Percentiles rank a stretch among this genome's conserved stretches.
phyloP scores from a whole-genome alignment of 306 rosid species.

The Inga oerstediana region DNA sequence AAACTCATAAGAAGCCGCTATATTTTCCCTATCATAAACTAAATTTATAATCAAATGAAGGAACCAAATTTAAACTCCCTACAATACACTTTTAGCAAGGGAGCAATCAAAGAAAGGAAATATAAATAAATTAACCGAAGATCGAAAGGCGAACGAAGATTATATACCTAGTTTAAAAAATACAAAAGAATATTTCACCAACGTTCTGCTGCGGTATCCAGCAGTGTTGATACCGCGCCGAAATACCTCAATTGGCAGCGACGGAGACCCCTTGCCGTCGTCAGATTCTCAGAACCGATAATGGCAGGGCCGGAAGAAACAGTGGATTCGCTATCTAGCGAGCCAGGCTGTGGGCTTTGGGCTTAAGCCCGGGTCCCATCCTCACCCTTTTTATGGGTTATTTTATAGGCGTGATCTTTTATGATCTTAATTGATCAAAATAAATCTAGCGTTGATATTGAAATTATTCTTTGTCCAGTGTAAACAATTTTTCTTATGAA shows the following conservation, averaged over 20 bases:
- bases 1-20: slow-evolving; percentile 48
- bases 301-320: slow-evolving; percentile 9
- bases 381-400: neutral
- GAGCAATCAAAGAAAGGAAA: slow-evolving; percentile 2
- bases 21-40: slow-evolving; percentile 38
- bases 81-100: neutral
- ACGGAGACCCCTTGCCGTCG: neutral
- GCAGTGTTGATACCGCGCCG: slow-evolving; percentile 35
- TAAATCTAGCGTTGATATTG: too few species aligned
- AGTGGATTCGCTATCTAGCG: neutral
- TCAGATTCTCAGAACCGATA: neutral
- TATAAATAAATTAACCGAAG: slow-evolving; percentile 12
- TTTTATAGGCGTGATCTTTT: neutral
- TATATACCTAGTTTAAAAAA: neutral
- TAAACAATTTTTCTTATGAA: too few species aligned
- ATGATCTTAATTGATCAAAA: too few species aligned
- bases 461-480: too few species aligned
- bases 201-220: slow-evolving; percentile 57
- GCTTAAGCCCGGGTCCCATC: slow-evolving; percentile 38
- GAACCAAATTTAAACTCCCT: neutral
- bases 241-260: neutral
- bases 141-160: slow-evolving; percentile 16
- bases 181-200: slow-evolving; percentile 34
- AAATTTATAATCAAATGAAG: slow-evolving; percentile 7
- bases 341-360: slow-evolving; percentile 33